Evolutionary conservation across 2,329 filamentous ascomycete species (phyloP).

Genomic region (Cordyceps pruinosa): DNA sequence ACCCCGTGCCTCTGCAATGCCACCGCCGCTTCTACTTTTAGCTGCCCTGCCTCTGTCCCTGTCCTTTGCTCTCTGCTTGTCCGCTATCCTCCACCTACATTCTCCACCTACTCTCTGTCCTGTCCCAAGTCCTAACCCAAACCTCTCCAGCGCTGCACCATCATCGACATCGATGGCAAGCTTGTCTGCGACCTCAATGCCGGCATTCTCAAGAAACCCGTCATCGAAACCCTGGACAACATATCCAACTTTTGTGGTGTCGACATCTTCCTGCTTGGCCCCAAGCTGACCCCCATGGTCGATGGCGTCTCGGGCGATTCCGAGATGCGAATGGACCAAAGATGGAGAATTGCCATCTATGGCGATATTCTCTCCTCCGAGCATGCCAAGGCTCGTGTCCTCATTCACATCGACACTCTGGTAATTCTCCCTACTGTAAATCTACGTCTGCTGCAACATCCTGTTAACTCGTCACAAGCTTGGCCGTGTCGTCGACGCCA

Average conservation of each 20-base stretch:
- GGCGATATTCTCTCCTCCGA: slow-evolving; percentile 93
- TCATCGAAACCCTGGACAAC: slow-evolving; percentile 79
- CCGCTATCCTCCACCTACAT: too few relatives aligned
- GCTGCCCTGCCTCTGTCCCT: too few relatives aligned
- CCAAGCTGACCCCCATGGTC: slow-evolving; percentile 75
- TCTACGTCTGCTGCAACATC: slow-evolving; percentile 12
- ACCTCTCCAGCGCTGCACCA: slow-evolving; percentile 68
- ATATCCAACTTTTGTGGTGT: slow-evolving; percentile 86
- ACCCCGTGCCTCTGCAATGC: too few relatives aligned
- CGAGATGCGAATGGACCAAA: slow-evolving; percentile 79
- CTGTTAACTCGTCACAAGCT: slow-evolving; percentile 40
- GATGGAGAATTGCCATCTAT: slow-evolving; percentile 88
- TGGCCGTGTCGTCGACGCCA: slow-evolving; percentile 66
- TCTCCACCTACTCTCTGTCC: background rate
- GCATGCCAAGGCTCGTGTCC: slow-evolving; percentile 89
- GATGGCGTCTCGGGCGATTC: slow-evolving; percentile 69
- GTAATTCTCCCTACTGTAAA: slow-evolving; percentile 37
- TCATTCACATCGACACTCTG: slow-evolving; percentile 96
- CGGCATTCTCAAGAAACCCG: slow-evolving; percentile 64
- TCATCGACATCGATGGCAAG: slow-evolving; percentile 86
- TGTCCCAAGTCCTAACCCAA: slow-evolving; percentile 13
- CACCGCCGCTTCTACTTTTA: too few relatives aligned
- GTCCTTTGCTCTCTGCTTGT: too few relatives aligned
- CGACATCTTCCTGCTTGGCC: slow-evolving; percentile 91
- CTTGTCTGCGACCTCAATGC: slow-evolving; percentile 70